Base-by-base conservation (phyloP, 768 basidiomycete species). In the Scleroderma citrinum region DNA sequence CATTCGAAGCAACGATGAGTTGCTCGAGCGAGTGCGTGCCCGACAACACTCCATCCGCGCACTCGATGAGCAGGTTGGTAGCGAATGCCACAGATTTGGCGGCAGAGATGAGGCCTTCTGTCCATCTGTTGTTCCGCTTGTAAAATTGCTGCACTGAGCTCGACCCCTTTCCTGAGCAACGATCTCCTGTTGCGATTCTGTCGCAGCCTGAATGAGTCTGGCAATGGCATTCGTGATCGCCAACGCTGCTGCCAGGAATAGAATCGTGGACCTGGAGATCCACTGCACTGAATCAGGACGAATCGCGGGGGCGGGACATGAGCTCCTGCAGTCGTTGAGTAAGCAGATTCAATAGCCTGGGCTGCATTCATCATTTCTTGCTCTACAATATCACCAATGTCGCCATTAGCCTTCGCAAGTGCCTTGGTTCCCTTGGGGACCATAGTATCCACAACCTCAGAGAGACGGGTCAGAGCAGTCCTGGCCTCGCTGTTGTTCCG, bases 51-150 rank as follows among this genome's bases (percentile, higher is more conserved):
- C 96, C 96, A 66, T 99, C 96, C 16, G 96, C 96, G 55, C 87
- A 89, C 68, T 99, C 95, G 66, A 99, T 99, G 52, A 99, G 81
- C 50, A 97, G 71, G 56, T 82, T 89, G 30, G 96, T 98, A 10
- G 96, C 93, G 59, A 94, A 96, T 3, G 96, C 96, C 47, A 99
- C 96, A 8, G 96, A 81, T 68, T 96, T 97, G 17, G 96, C 96
- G 31, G 96, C 96, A 31, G 92, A 95, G 59, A 98, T 93, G 57
- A 99, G 84, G 56, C 96, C 96, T 67, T 99, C 96, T 38, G 96
- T 99, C 96, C 96, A 99, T 52, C 96, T 81, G 69, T 98, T 98
- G 81, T 99, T 97, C 52, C 91, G 85, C 74, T 99, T 99, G 80
- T 98, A 99, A 78, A 99, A 99, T 60, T 97, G 95, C 66, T 95